Conservation (phyloP, 495 filamentous ascomycete species). For the Aspergillus campestris region DNA sequence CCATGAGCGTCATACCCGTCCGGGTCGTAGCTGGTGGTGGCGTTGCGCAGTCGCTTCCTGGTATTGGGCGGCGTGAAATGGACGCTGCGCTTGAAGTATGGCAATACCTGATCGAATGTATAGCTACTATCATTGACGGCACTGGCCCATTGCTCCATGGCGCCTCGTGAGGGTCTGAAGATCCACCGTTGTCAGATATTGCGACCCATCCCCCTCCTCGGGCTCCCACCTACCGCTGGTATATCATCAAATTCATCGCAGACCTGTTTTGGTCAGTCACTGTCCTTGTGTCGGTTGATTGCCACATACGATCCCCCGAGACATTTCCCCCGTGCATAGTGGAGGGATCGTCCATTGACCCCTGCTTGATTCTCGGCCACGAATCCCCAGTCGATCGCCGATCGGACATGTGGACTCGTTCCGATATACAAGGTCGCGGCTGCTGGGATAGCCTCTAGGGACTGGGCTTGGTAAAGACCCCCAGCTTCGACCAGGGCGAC, state of each 20-base stretch:
- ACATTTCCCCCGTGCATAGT: slow-evolving; percentile 31
- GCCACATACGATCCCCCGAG: slow-evolving; percentile 23
- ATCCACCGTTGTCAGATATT: no score
- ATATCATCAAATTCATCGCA: slow-evolving; percentile 46
- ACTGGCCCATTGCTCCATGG: slow-evolving; percentile 49
- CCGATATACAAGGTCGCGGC: slow-evolving; percentile 19
- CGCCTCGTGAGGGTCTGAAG: slow-evolving; percentile 10
- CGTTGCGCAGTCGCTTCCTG: slow-evolving; percentile 26
- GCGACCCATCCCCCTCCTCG: no score
- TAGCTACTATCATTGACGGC: slow-evolving; percentile 47
- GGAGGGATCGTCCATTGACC: slow-evolving; percentile 24
- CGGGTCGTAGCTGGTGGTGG: slow-evolving; percentile 34
- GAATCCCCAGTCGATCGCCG: slow-evolving; percentile 44
- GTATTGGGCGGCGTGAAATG: slow-evolving; percentile 44
- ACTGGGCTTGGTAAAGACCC: slow-evolving; percentile 42
- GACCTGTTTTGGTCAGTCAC: slow-evolving; percentile 9
- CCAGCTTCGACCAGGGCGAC: slow-evolving; percentile 53
- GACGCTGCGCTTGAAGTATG: slow-evolving; percentile 46
- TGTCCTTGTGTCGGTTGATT: not conserved
- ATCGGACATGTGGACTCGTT: slow-evolving; percentile 6
- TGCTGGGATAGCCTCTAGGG: slow-evolving; percentile 20
- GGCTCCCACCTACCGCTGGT: slow-evolving; percentile 20
- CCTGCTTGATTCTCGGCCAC: slow-evolving; percentile 30
- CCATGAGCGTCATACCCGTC: slow-evolving; percentile 19
- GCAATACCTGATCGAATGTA: slow-evolving; percentile 41